These are phyloP conservation scores for Cardamine resedifolia DNA, from an alignment of 345 rosid species.

Conservation along the genomic window DNA sequence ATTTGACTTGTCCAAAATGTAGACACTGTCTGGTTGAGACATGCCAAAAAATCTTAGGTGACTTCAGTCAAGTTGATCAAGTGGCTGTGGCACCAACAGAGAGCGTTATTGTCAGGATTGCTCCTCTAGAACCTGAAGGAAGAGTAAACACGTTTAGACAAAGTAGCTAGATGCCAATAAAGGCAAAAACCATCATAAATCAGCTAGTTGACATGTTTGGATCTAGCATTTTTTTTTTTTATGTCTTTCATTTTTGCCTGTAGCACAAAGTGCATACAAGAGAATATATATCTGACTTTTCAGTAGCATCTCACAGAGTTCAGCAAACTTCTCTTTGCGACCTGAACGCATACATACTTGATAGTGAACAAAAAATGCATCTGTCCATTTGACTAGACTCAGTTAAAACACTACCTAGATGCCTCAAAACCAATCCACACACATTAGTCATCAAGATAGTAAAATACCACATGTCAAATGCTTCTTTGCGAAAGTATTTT, in stretches of 20 bases:
- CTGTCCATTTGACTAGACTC: not conserved
- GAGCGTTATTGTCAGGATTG: conserved; percentile 20
- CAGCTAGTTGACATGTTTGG: too few species aligned
- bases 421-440: not conserved
- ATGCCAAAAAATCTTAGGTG: conserved; percentile 37
- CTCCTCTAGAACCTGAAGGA: conserved; percentile 44
- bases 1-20: conserved; percentile 56
- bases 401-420: not conserved
- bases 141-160: conserved; percentile 31
- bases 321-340: conserved; percentile 6
- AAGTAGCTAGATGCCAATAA: conserved; percentile 15
- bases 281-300: not conserved
- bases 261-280: conserved; percentile 24
- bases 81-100: conserved; percentile 12
- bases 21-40: conserved; percentile 48
- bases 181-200: conserved; percentile 10
- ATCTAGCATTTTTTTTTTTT: too few species aligned
- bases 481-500: too few species aligned
- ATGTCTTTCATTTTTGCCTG: conserved; percentile 14
- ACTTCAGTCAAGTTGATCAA: conserved; percentile 14
- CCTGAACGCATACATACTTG: not conserved
- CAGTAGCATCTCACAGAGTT: conserved; percentile 8
- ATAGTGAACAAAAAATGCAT: not conserved
- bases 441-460: not conserved
- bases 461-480: not conserved